A percentile compares a stretch with the other conserved stretches of the same genome.
Evolutionary conservation across 2,329 filamentous ascomycete genomes (phyloP).

Genomic region (Hypoxylon sp.): DNA sequence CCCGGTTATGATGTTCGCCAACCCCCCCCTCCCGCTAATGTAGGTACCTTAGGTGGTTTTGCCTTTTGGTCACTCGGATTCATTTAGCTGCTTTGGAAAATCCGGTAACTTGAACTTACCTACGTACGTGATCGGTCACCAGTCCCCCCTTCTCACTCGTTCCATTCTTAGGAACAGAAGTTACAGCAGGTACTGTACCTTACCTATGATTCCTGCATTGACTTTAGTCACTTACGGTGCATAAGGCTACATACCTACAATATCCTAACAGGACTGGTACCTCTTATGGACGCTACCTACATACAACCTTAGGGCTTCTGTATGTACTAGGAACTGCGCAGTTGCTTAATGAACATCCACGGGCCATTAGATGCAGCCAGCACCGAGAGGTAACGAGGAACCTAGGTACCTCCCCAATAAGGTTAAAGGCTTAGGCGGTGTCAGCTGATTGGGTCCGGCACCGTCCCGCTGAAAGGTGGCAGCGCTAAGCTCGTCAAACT

Average conservation of each 20-base stretch:
- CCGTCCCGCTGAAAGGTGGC: slow-evolving; percentile 26
- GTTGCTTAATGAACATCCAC: too few relatives aligned
- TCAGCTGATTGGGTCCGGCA: slow-evolving; percentile 46
- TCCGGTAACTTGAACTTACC: slow-evolving; percentile 2
- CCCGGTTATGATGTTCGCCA: too few relatives aligned
- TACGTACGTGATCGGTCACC: slow-evolving; percentile 19
- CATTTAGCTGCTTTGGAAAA: background rate
- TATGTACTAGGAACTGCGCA: too few relatives aligned
- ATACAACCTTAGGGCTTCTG: too few relatives aligned
- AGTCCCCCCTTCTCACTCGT: background rate
- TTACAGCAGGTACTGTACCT: slow-evolving; percentile 10
- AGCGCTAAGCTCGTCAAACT: slow-evolving; percentile 48
- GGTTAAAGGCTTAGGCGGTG: slow-evolving; percentile 37
- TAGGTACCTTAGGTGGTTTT: background rate
- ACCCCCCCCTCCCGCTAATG: too few relatives aligned
- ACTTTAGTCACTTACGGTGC: slow-evolving; percentile 5
- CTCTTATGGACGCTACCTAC: slow-evolving; percentile 4
- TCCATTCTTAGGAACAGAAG: slow-evolving; percentile 31
- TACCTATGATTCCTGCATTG: background rate
- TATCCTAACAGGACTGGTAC: too few relatives aligned
- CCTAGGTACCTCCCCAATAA: slow-evolving; percentile 5
- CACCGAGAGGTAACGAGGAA: background rate
- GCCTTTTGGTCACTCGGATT: slow-evolving; percentile 10
- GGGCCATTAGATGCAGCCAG: background rate
- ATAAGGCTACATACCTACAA: too few relatives aligned